Evolutionary conservation across 108 stramenopile genomes (phyloP).

Genomic region (Craspedostauros australis): DNA sequence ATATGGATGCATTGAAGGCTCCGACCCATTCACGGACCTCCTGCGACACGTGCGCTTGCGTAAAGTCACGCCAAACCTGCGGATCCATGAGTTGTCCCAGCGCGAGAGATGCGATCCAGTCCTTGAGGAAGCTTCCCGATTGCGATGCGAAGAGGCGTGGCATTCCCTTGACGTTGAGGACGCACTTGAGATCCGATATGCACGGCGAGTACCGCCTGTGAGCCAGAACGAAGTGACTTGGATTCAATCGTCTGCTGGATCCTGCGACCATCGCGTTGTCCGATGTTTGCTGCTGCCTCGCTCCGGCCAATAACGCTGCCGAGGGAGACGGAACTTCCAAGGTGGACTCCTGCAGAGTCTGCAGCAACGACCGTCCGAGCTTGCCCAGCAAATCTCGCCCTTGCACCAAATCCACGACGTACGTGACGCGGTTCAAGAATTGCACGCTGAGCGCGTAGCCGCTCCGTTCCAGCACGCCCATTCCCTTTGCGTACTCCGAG

Average conservation of each 20-base stretch:
- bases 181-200: conserved; percentile 89
- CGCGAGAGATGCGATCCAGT: conserved; percentile 58
- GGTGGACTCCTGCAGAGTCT: conserved; percentile 33
- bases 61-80: conserved; percentile 63
- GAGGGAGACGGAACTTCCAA: background rate
- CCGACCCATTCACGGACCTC: conserved; percentile 87
- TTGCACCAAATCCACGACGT: conserved; percentile 77
- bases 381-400: conserved; percentile 58
- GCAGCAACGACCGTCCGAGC: conserved; percentile 53
- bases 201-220: conserved; percentile 87
- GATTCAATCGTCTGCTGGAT: conserved; percentile 37
- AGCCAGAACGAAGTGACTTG: conserved; percentile 63
- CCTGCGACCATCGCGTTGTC: conserved; percentile 2
- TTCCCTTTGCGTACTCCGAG: conserved; percentile 72
- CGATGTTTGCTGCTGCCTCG: conserved; percentile 4
- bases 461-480: conserved; percentile 79
- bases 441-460: conserved; percentile 82
- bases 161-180: conserved; percentile 88
- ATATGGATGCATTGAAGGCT: conserved; percentile 89
- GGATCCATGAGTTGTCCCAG: conserved; percentile 79
- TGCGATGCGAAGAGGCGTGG: conserved; percentile 65
- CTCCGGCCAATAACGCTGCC: background rate
- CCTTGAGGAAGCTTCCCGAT: conserved; percentile 33
- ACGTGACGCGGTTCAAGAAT: conserved; percentile 89
- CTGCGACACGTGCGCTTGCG: conserved; percentile 71